Conservation (phyloP, 805 yeast genomes). For the Danielia oregonensis region DNA sequence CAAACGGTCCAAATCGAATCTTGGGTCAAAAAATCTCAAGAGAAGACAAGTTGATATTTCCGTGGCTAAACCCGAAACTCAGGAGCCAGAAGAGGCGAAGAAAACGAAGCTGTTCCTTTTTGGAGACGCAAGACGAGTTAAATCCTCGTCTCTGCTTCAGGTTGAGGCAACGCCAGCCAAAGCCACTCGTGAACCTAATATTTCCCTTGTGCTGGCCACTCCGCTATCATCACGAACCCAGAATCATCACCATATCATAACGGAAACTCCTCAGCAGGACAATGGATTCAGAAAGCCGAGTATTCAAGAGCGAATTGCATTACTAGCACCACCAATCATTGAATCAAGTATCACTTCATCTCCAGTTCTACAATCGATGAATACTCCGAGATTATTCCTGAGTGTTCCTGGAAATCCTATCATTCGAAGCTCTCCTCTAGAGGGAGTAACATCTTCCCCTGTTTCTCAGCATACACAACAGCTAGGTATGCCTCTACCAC, state of each 20-base stretch:
- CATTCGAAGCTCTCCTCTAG: conserved; percentile 7
- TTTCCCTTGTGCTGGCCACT: conserved; percentile 13
- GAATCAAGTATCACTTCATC: conserved; percentile 4
- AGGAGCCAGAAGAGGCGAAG: conserved; percentile 3
- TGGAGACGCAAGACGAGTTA: conserved; percentile 23
- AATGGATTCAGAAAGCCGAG: neutral
- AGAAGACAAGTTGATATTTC: conserved; percentile 41
- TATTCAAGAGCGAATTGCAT: conserved; percentile 4
- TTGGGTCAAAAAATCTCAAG: conserved; percentile 35
- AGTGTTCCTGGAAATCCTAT: neutral
- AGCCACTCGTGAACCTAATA: too few relatives aligned
- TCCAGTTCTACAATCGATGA: conserved; percentile 3
- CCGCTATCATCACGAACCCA: too few relatives aligned
- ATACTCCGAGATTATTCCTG: conserved; percentile 4
- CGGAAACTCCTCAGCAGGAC: conserved; percentile 8
- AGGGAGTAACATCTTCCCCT: conserved; percentile 9
- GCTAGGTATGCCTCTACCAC: conserved; percentile 30
- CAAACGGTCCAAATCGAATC: conserved; percentile 38
- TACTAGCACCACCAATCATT: neutral
- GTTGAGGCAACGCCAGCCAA: conserved; percentile 30
- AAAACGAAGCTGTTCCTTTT: conserved; percentile 22
- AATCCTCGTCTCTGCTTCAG: conserved; percentile 15
- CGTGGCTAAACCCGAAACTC: conserved; percentile 3
- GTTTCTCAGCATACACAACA: conserved; percentile 18
- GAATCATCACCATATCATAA: too few relatives aligned